Evolutionary conservation across 2,329 filamentous ascomycete species (phyloP), one percentile per base, ranked within the genome.

Genomic region (Colletotrichum lentis): DNA sequence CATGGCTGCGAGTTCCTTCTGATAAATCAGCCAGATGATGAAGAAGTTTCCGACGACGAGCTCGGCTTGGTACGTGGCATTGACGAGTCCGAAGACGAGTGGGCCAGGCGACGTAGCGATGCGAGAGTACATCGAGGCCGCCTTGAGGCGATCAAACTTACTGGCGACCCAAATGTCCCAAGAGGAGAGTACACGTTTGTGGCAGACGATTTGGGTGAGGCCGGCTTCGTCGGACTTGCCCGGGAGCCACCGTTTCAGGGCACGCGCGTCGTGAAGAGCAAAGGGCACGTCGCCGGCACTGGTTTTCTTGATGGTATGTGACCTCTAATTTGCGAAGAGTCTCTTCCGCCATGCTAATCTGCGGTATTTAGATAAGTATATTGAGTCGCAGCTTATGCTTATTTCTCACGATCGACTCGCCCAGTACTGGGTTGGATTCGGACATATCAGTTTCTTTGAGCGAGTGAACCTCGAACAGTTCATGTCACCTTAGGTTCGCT

Each of bases 1-100:
- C 94, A 98, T 73, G 94, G 94, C 0, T 94, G 91, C 76, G 95
- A 98, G 77, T 97, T 97, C 64, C 75, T 98, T 5, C 82, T 96
- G 14, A 82, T 98, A 53, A 83, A 93, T 72, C 96, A 99, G 74
- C 88, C 89, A 0, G 89, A 91, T 58, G 76, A 82, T 46, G 82
- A 85, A 20, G 81, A 84, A 39, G 73, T 73, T 3, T 76, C 80
- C 1, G 77, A 83, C 62, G 76, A 79, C 24, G 78, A 82, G 50
- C 74, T 80, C 4, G 79, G 79, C 1, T 74, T 87, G 2, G 71
- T 77, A 5, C 80, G 79, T 53, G 62, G 71, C 10, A 74, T 78
- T 0, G 73, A 72, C 14, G 85, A 90, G 72, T 79, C 79, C 5
- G 77, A 82, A 18, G 77, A 80, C 11, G 79, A 78, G n/a, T 87